Conservation (phyloP, 1,139 yeast species). For the Meyerozyma carpophila region DNA sequence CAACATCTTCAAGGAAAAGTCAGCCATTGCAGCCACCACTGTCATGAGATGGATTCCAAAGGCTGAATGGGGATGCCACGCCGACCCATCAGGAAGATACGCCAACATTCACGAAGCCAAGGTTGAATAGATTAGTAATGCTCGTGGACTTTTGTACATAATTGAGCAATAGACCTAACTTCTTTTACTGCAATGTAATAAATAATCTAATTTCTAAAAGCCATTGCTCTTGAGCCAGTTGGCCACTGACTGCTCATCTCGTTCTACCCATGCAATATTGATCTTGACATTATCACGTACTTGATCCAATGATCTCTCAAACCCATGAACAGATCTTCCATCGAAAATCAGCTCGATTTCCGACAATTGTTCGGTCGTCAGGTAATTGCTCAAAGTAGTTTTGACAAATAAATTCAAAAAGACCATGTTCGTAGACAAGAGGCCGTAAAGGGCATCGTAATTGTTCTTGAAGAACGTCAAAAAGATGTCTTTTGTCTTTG, state of each 20-base stretch:
- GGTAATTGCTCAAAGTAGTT: constrained; percentile 44
- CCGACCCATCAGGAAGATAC: constrained; percentile 96
- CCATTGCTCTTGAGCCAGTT: constrained; percentile 18
- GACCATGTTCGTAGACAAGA: constrained; percentile 52
- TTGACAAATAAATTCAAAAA: constrained; percentile 62
- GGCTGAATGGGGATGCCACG: constrained; percentile 99
- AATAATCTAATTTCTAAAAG: background rate
- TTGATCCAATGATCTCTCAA: constrained; percentile 54
- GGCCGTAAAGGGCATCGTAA: constrained; percentile 42
- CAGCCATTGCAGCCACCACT: constrained; percentile 88
- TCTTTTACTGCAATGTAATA: background rate
- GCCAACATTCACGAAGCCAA: constrained; percentile 78
- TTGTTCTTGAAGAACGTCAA: constrained; percentile 55
- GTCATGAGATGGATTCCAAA: constrained; percentile 99
- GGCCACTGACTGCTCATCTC: constrained; percentile 24
- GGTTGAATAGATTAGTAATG: constrained; percentile 19
- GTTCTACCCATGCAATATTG: constrained; percentile 43
- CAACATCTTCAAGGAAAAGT: constrained; percentile 65
- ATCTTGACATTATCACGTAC: constrained; percentile 48
- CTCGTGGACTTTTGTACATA: background rate
- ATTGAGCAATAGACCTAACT: background rate
- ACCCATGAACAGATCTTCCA: constrained; percentile 53
- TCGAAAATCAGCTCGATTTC: constrained; percentile 50
- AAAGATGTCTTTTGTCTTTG: constrained; percentile 41
- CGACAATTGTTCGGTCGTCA: constrained; percentile 33